phyloP scores from a whole-genome alignment of 2,329 filamentous ascomycete species.

The Aspergillus bombycis region DNA sequence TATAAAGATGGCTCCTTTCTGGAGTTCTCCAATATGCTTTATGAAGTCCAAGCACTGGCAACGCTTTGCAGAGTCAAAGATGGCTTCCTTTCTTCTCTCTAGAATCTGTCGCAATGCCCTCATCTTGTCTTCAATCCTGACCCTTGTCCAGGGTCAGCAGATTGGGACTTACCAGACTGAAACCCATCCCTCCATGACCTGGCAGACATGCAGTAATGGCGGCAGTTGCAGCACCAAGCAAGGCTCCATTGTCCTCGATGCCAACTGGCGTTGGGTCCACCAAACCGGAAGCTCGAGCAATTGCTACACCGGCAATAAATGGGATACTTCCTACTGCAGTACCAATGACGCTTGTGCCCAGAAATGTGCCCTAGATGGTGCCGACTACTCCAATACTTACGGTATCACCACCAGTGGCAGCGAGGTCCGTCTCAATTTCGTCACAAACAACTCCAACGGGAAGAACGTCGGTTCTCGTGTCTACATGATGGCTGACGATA shows the following conservation, averaged over 20 bases:
- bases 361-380: conserved; percentile 62
- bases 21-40: too few relatives aligned
- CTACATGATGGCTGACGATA: conserved; percentile 66
- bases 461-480: conserved; percentile 56
- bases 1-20: not conserved
- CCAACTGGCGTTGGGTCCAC: conserved; percentile 64
- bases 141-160: conserved; percentile 23
- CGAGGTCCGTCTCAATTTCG: conserved; percentile 53
- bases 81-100: conserved; percentile 7
- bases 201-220: conserved; percentile 54
- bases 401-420: conserved; percentile 56
- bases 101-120: conserved; percentile 21
- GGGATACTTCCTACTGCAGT: conserved; percentile 54
- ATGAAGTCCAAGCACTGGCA: not conserved
- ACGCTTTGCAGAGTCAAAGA: not conserved
- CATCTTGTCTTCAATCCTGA: conserved; percentile 17
- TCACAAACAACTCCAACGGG: conserved; percentile 39
- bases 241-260: conserved; percentile 56
- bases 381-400: conserved; percentile 56
- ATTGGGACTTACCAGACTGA: conserved; percentile 26
- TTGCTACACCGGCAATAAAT: conserved; percentile 60
- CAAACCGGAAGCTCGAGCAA: conserved; percentile 54
- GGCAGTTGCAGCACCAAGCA: conserved; percentile 55
- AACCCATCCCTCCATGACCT: conserved; percentile 54
- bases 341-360: conserved; percentile 54